Evolutionary conservation across 108 stramenopile genomes (phyloP).

Genomic region (Pseudonitzschia multistriata): DNA sequence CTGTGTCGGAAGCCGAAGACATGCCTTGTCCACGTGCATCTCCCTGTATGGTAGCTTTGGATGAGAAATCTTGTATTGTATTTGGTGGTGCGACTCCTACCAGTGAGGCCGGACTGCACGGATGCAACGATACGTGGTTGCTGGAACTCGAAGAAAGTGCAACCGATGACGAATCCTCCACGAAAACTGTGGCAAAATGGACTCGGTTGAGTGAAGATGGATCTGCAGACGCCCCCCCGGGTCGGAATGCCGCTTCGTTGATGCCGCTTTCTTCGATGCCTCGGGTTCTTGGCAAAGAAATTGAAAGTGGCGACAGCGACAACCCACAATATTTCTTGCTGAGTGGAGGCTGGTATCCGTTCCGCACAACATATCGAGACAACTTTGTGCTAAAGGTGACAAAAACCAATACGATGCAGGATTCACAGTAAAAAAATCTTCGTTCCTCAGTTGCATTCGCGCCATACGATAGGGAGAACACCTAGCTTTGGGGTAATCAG

Average conservation of each 20-base stretch:
- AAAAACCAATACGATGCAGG: background rate
- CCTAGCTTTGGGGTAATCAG: too few species aligned
- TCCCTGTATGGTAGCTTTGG: conserved; percentile 50
- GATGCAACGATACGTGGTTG: conserved; percentile 59
- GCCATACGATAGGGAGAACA: too few species aligned
- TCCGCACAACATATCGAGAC: conserved; percentile 58
- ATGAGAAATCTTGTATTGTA: conserved; percentile 41
- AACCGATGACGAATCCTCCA: background rate
- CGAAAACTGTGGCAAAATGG: conserved; percentile 25
- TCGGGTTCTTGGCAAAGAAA: background rate
- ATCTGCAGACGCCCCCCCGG: conserved; percentile 35
- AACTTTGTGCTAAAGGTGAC: conserved; percentile 37
- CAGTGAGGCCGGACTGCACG: conserved; percentile 35
- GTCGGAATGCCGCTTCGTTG: conserved; percentile 74
- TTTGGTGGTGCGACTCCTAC: conserved; percentile 56
- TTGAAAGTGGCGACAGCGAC: background rate
- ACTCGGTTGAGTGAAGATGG: conserved; percentile 1
- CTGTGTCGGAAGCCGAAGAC: background rate
- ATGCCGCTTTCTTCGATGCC: conserved; percentile 17
- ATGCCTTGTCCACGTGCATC: conserved; percentile 55
- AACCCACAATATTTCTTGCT: conserved; percentile 43
- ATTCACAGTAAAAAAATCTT: background rate
- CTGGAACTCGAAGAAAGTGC: conserved; percentile 22
- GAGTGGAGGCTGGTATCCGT: conserved; percentile 74
- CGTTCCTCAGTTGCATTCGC: background rate